Evolutionary conservation across 1,284 basidiomycete genomes (phyloP).

Genomic region (Fomitopsis pinicola): DNA sequence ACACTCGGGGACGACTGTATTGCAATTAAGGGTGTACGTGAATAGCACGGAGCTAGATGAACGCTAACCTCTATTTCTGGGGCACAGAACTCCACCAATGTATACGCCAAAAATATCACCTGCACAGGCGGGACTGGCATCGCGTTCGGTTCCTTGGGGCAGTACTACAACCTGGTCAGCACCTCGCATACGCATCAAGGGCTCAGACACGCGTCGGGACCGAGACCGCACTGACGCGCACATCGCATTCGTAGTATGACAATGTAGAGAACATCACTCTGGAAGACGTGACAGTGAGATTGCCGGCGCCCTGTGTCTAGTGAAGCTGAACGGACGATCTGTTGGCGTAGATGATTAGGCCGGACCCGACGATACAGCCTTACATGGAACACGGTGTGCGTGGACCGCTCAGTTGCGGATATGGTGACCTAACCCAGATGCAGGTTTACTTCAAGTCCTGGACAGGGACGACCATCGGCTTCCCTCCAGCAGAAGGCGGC

Average conservation of each 20-base stretch:
- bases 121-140: constrained; percentile 64
- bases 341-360: constrained; percentile 37
- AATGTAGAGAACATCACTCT: constrained; percentile 53
- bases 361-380: constrained; percentile 45
- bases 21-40: constrained; percentile 58
- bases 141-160: constrained; percentile 60
- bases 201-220: background rate
- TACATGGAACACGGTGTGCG: constrained; percentile 49
- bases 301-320: background rate
- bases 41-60: background rate
- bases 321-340: background rate
- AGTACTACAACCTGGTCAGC: constrained; percentile 51
- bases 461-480: constrained; percentile 50
- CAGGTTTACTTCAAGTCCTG: constrained; percentile 66
- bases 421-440: background rate
- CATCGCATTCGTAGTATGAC: constrained; percentile 35
- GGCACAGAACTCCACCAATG: constrained; percentile 51
- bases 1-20: constrained; percentile 64
- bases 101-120: constrained; percentile 45
- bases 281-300: constrained; percentile 42
- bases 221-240: background rate
- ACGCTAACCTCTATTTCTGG: background rate
- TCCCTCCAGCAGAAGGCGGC: constrained; percentile 61
- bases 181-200: background rate
- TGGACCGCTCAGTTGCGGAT: constrained; percentile 6